phyloP scores from a whole-genome alignment of 306 rosid species.

The Castanea sativa region DNA sequence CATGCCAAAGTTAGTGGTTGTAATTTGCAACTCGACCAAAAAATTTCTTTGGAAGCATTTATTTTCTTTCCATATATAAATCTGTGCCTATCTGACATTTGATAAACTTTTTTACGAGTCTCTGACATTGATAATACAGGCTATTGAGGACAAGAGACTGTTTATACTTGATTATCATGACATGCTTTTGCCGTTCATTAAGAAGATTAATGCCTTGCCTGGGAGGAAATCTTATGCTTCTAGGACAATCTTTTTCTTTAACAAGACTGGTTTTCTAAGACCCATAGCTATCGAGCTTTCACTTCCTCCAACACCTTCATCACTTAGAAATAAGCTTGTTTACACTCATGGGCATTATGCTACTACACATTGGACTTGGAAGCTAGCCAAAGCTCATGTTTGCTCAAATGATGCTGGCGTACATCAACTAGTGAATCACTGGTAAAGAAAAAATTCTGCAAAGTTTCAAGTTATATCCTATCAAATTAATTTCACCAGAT shows the following conservation, averaged over 20 bases:
- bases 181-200: constrained; percentile 70
- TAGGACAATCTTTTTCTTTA: constrained; percentile 64
- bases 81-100: constrained; percentile 11
- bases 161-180: constrained; percentile 87
- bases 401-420: constrained; percentile 87
- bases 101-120: background rate
- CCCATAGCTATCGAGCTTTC: constrained; percentile 90
- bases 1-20: too few relatives aligned
- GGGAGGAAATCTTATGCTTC: constrained; percentile 85
- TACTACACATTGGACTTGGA: constrained; percentile 88
- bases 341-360: constrained; percentile 83
- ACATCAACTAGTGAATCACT: constrained; percentile 95
- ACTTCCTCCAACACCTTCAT: constrained; percentile 60
- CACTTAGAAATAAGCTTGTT: constrained; percentile 46
- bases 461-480: constrained; percentile 1
- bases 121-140: constrained; percentile 43
- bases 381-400: constrained; percentile 95
- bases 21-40: too few relatives aligned
- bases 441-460: constrained; percentile 41
- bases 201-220: constrained; percentile 77
- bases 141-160: constrained; percentile 76
- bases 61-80: background rate
- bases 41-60: background rate
- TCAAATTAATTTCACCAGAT: background rate
- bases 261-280: constrained; percentile 42